Evolutionary conservation across 768 basidiomycete species (phyloP).

Genomic region (Paxillus rubicundulus): DNA sequence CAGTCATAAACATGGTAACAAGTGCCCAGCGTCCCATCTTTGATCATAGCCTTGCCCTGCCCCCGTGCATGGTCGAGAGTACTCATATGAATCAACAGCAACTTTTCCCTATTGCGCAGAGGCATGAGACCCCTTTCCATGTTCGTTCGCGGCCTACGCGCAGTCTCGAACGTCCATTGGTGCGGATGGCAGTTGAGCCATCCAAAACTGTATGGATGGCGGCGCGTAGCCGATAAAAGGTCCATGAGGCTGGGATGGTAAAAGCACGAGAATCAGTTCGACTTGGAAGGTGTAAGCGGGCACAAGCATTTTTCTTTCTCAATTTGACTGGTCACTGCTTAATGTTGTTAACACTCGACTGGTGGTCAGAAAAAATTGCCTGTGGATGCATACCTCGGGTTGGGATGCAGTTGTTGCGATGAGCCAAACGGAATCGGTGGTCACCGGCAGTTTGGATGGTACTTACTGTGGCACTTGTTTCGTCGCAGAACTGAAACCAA

Average conservation of each 20-base stretch:
- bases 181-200: conserved; percentile 20
- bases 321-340: no score
- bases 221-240: conserved; percentile 20
- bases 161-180: conserved; percentile 12
- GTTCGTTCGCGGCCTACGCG: neutral
- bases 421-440: no score
- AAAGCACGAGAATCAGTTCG: conserved; percentile 18
- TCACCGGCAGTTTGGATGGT: no score
- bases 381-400: no score
- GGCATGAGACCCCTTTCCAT: neutral
- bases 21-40: conserved; percentile 4
- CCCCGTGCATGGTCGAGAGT: conserved; percentile 2
- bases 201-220: conserved; percentile 19
- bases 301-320: conserved; percentile 3
- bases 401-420: no score
- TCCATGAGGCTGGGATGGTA: conserved; percentile 20
- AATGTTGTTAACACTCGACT: no score
- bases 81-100: conserved; percentile 1
- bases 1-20: conserved; percentile 22
- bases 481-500: no score
- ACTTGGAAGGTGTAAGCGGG: conserved; percentile 20
- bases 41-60: neutral
- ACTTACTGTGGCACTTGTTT: no score
- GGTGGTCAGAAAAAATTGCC: no score
- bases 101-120: neutral